Conservation (phyloP, 805 yeast species). For the Alloascoidea africana region DNA sequence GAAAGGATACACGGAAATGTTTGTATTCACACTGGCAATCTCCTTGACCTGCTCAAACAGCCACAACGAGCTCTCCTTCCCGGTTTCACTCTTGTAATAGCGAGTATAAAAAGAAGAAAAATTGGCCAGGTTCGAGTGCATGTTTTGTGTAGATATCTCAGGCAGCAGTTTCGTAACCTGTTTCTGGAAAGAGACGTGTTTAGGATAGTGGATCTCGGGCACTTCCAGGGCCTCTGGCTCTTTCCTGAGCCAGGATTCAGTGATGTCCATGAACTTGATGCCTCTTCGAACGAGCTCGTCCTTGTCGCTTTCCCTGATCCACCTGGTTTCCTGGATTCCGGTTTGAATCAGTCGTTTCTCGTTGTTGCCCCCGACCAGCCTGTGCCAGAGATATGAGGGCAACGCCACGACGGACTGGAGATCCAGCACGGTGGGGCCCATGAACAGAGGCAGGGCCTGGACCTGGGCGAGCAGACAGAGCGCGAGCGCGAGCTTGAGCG, state of each 20-base stretch:
- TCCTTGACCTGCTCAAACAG: conserved; percentile 29
- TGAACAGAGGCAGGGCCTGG: no score
- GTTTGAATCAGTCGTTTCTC: background rate
- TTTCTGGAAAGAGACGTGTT: conserved; percentile 18
- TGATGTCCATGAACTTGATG: conserved; percentile 48
- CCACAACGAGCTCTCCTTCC: conserved; percentile 61
- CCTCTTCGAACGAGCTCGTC: conserved; percentile 24
- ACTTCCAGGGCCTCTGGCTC: conserved; percentile 13
- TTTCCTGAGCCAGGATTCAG: conserved; percentile 19
- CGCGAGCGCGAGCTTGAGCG: no score
- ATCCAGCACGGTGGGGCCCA: no score
- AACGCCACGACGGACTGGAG: no score
- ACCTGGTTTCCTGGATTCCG: background rate
- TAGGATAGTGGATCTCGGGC: conserved; percentile 38
- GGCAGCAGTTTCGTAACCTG: conserved; percentile 25
- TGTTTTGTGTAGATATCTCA: conserved; percentile 28
- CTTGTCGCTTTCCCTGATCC: conserved; percentile 21
- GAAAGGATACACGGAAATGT: conserved; percentile 31
- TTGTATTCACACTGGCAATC: conserved; percentile 15
- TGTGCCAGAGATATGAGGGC: no score
- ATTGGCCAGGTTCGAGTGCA: conserved; percentile 38
- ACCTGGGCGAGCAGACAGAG: no score
- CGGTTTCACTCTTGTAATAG: conserved; percentile 60
- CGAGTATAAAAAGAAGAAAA: conserved; percentile 64
- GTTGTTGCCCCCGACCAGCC: no score